These are phyloP conservation scores for Calocybe cyanea DNA, from an alignment of 768 basidiomycete genomes.

Conservation along the genomic window DNA sequence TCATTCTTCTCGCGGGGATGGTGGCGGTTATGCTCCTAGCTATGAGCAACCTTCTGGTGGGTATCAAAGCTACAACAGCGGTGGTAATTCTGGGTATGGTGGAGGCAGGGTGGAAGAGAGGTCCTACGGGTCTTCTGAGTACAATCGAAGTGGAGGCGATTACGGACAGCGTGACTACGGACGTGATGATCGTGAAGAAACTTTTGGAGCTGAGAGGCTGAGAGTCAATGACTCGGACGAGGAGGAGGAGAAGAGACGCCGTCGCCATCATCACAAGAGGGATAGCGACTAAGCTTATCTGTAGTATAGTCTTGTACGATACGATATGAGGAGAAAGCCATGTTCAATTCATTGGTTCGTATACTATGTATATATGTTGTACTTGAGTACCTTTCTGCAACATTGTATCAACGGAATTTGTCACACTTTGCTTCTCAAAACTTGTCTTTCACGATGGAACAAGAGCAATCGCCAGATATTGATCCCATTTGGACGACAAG, in stretches of 20 bases:
- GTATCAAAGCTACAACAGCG: constrained; percentile 16
- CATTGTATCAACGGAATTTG: constrained; percentile 1
- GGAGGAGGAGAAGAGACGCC: constrained; percentile 17
- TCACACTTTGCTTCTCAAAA: not conserved
- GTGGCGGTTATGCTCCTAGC: constrained; percentile 13
- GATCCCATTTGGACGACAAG: constrained; percentile 83
- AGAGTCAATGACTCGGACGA: constrained; percentile 36
- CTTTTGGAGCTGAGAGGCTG: constrained; percentile 50
- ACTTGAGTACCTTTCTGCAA: too few species aligned
- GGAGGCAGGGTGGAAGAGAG: constrained; percentile 14
- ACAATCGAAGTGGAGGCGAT: constrained; percentile 8
- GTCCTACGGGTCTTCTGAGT: constrained; percentile 9
- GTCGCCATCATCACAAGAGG: constrained; percentile 14
- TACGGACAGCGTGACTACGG: constrained; percentile 12
- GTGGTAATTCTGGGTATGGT: constrained; percentile 17
- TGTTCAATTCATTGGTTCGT: too few species aligned
- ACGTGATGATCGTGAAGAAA: constrained; percentile 30
- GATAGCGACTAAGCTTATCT: constrained; percentile 13
- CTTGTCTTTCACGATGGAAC: constrained; percentile 23
- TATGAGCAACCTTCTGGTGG: constrained; percentile 12
- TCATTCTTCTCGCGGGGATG: constrained; percentile 14
- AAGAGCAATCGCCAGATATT: constrained; percentile 39
- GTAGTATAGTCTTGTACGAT: too few species aligned
- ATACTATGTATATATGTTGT: too few species aligned
- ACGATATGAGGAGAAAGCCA: too few species aligned